phyloP scores from a whole-genome alignment of 2,329 filamentous ascomycete genomes.

The Ophiostoma ulmi region DNA sequence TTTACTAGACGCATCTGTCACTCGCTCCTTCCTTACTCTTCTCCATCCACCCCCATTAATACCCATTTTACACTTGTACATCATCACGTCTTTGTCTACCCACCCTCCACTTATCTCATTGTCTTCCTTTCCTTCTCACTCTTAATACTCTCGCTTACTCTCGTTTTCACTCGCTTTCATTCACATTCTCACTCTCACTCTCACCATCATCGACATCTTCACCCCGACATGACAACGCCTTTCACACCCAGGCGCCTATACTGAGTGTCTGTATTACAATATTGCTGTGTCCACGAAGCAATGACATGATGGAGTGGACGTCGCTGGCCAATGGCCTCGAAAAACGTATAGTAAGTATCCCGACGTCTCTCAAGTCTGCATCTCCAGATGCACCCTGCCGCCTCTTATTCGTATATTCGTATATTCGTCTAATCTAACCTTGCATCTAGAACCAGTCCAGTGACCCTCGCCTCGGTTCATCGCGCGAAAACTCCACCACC shows the following conservation, averaged over 20 bases:
- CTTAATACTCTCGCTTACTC: background rate
- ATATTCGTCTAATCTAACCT: background rate
- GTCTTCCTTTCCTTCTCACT: background rate
- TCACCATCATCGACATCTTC: background rate
- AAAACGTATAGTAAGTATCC: slow-evolving; percentile 19
- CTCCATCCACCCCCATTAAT: background rate
- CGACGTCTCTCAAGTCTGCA: too few relatives aligned
- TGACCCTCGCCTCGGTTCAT: slow-evolving; percentile 43
- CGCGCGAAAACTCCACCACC: slow-evolving; percentile 39
- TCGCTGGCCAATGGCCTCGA: slow-evolving; percentile 21
- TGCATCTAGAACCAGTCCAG: slow-evolving; percentile 30
- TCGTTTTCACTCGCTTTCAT: background rate
- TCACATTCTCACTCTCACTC: background rate
- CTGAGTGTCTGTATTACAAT: slow-evolving; percentile 14
- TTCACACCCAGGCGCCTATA: background rate
- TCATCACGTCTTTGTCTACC: background rate
- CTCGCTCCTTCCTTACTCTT: slow-evolving; percentile 8
- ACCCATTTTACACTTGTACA: slow-evolving; percentile 1
- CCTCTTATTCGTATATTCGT: background rate
- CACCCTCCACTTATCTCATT: background rate
- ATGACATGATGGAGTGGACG: slow-evolving; percentile 26
- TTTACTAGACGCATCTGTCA: background rate
- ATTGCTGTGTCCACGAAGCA: background rate
- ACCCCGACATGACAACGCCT: slow-evolving; percentile 15
- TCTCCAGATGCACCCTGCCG: background rate